Base-by-base conservation (phyloP, 164 flowering plant genomes). In the Macadamia tetraphylla region DNA sequence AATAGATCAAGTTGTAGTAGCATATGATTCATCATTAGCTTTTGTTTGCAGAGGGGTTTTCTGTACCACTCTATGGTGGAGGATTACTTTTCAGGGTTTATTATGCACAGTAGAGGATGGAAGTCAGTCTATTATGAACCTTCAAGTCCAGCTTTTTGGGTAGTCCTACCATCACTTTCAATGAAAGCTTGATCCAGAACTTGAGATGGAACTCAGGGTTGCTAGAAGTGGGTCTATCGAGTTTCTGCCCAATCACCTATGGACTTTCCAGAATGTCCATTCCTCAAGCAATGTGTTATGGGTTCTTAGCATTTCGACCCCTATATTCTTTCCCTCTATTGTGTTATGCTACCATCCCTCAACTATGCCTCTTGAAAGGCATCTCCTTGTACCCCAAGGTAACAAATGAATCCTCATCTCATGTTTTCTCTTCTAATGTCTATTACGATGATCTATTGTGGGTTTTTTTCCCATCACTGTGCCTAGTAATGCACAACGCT, bases 361-460 rank as follows among this genome's bases (percentile, higher is more conserved):
- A 62, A 29, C 64, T 62, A 40, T 40, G 64, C 30, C 51, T 43
- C 51, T 42, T 62, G 18, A 62, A 62, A 5, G 64, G 64, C 7
- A 43, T 62, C 64, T 44, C 64, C 29, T 43, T 62, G 51, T 62
- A 62, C 29, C 64, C 64, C 1, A 62, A 62, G 64, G 64, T 62
- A 62, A 52, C 57, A 52, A 52, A 13, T 52, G 5, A 11, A 17
- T 52, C 13, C 10, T 46, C 11, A 46, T 8, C 3, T 46, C 11
- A 46, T 8, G 51, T 46, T 46, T 8, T 43, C 12, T 35, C 40
- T 35, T 35, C 40, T 35, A 35, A 35, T 46, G 12, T 46, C 51
- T 11, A 8, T 9, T 43, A 9, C n/a, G 9, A 43, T 43, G 55
- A 51, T n/a, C n/a, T n/a, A n/a, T n/a, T n/a, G n/a, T n/a, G n/a